Evolutionary conservation across 2,329 filamentous ascomycete species (phyloP).

Genomic region (Reticulascus tulasneorum): DNA sequence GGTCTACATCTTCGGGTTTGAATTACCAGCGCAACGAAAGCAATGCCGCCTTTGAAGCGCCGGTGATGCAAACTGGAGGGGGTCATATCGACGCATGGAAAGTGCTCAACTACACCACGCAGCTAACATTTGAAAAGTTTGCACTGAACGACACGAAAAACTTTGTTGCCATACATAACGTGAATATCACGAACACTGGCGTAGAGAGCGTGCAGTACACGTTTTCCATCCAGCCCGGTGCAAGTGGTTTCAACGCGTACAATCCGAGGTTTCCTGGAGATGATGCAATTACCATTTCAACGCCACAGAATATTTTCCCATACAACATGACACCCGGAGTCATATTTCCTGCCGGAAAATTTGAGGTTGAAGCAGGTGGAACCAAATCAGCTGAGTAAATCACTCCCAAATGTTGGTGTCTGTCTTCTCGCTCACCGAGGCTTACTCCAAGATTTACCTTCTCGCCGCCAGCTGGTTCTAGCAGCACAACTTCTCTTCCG

Average conservation of each 20-base stretch:
- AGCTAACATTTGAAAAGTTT: constrained; percentile 35
- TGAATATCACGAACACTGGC: constrained; percentile 33
- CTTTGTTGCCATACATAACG: constrained; percentile 24
- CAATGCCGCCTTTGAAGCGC: constrained; percentile 18
- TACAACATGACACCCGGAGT: constrained; percentile 5
- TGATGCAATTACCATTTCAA: background rate
- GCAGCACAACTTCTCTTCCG: constrained; percentile 21
- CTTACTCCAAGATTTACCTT: constrained; percentile 3
- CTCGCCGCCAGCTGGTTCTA: constrained; percentile 5
- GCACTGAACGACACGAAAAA: constrained; percentile 41
- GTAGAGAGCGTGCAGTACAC: constrained; percentile 28
- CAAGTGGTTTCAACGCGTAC: constrained; percentile 28
- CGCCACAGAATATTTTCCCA: no score
- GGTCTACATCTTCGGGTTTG: constrained; percentile 12
- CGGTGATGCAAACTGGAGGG: constrained; percentile 35
- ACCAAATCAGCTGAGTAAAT: constrained; percentile 4
- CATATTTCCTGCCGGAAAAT: background rate
- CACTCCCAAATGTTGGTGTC: background rate
- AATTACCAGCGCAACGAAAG: background rate
- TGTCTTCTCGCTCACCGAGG: background rate
- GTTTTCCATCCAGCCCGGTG: constrained; percentile 20
- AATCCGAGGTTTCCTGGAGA: background rate
- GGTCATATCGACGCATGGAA: constrained; percentile 39
- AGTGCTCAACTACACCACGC: constrained; percentile 33
- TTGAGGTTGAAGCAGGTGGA: constrained; percentile 2